phyloP scores from a whole-genome alignment of 768 basidiomycete species.

The Jaapia argillacea region DNA sequence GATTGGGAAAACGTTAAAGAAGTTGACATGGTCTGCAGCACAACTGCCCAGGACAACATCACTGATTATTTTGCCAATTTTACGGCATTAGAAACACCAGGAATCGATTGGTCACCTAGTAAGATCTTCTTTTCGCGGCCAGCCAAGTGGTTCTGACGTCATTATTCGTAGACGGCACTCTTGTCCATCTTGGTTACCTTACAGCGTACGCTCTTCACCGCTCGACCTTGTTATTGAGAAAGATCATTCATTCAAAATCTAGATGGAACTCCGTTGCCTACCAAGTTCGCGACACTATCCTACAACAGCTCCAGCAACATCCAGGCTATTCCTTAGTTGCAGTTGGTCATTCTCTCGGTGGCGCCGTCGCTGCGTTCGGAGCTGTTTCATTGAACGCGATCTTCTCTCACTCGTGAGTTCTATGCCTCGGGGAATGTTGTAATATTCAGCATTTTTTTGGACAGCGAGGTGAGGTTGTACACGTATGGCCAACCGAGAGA shows the following conservation, averaged over 20 bases:
- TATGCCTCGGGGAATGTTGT: background rate
- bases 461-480: slow-evolving; percentile 22
- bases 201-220: slow-evolving; percentile 24
- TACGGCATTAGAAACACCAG: background rate
- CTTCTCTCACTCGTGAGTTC: slow-evolving; percentile 25
- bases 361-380: slow-evolving; percentile 37
- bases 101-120: slow-evolving; percentile 26
- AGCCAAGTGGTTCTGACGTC: slow-evolving; percentile 21
- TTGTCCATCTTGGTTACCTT: slow-evolving; percentile 41
- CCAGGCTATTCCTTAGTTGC: slow-evolving; percentile 31
- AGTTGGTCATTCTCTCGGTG: slow-evolving; percentile 46
- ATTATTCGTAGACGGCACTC: slow-evolving; percentile 21
- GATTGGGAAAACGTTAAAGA: background rate
- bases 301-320: slow-evolving; percentile 24
- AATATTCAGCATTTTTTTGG: background rate
- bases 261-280: slow-evolving; percentile 42
- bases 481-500: slow-evolving; percentile 36
- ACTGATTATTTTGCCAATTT: background rate
- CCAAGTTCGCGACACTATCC: slow-evolving; percentile 27
- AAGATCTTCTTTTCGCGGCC: slow-evolving; percentile 15
- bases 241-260: background rate
- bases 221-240: background rate
- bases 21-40: background rate
- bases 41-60: background rate
- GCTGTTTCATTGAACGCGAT: slow-evolving; percentile 34